A percentile compares a stretch with the other conserved stretches of the same genome.
Conservation (phyloP, 2,329 filamentous ascomycete species). For the Zymoseptoria ardabiliae region DNA sequence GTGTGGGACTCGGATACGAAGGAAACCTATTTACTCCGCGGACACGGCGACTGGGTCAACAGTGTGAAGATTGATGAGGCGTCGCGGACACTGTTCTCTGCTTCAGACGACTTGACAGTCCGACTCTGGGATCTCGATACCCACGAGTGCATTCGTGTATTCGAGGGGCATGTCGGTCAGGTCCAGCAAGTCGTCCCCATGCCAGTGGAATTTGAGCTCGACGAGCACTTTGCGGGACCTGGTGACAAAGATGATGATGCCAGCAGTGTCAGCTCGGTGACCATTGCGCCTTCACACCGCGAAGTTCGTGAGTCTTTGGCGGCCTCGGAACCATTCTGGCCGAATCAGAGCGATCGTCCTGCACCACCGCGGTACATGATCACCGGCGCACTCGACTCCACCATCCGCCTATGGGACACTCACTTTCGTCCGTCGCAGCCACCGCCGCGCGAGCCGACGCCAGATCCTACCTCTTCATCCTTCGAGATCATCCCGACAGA, state of each 20-base stretch:
- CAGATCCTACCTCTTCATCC: conserved; percentile 6
- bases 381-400: conserved; percentile 83
- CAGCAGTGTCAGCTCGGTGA: conserved; percentile 24
- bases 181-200: conserved; percentile 86
- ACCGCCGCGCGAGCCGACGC: conserved; percentile 7
- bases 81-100: conserved; percentile 74
- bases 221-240: conserved; percentile 51
- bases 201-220: conserved; percentile 81
- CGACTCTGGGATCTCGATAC: conserved; percentile 91
- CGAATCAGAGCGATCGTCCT: conserved; percentile 48
- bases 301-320: conserved; percentile 1
- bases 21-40: conserved; percentile 69
- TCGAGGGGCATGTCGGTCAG: conserved; percentile 86
- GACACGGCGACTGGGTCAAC: conserved; percentile 93
- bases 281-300: conserved; percentile 14
- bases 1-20: conserved; percentile 88
- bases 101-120: conserved; percentile 86
- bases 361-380: conserved; percentile 85
- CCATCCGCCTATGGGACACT: conserved; percentile 88
- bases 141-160: conserved; percentile 65
- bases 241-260: conserved; percentile 45
- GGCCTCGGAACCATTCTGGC: conserved; percentile 44
- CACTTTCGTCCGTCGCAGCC: conserved; percentile 18
- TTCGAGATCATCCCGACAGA: conserved; percentile 26
- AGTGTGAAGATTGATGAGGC: conserved; percentile 76